Conservation (phyloP, 768 basidiomycete species). For the Hypsizygus marmoreus region DNA sequence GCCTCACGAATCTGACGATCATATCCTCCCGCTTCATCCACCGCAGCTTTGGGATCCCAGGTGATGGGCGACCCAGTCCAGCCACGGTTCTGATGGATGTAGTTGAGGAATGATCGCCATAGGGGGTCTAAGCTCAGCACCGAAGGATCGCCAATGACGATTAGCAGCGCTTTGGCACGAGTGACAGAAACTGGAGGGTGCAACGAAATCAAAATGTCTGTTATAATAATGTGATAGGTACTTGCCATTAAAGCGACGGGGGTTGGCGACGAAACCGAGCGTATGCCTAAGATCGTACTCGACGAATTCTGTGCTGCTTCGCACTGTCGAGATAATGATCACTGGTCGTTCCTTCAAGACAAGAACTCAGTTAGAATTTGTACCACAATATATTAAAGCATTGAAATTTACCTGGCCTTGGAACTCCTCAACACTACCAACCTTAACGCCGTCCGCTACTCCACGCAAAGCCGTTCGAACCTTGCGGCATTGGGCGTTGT, state of each 20-base stretch:
- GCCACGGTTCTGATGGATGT: slow-evolving; percentile 48
- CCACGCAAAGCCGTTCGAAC: slow-evolving; percentile 41
- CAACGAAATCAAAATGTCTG: not conserved
- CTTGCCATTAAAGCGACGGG: slow-evolving; percentile 59
- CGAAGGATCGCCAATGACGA: slow-evolving; percentile 61
- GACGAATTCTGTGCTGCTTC: slow-evolving; percentile 53
- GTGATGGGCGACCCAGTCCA: slow-evolving; percentile 47
- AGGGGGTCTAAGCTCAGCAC: slow-evolving; percentile 59
- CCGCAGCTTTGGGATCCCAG: slow-evolving; percentile 35
- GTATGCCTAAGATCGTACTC: slow-evolving; percentile 54
- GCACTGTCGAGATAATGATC: slow-evolving; percentile 60
- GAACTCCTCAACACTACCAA: slow-evolving; percentile 70
- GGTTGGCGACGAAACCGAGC: slow-evolving; percentile 59
- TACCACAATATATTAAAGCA: slow-evolving; percentile 5
- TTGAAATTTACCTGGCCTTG: slow-evolving; percentile 56
- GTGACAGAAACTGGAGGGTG: slow-evolving; percentile 68
- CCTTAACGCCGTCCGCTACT: slow-evolving; percentile 44
- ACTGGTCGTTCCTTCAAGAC: slow-evolving; percentile 50
- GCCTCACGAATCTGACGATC: slow-evolving; percentile 20
- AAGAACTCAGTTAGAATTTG: slow-evolving; percentile 18
- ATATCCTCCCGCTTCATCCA: slow-evolving; percentile 23
- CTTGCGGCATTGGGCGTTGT: slow-evolving; percentile 62
- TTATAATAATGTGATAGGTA: not conserved
- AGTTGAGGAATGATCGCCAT: slow-evolving; percentile 64
- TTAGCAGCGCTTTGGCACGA: slow-evolving; percentile 62